Base-by-base conservation (phyloP, 257 asterid species). In the Asclepias syriaca region DNA sequence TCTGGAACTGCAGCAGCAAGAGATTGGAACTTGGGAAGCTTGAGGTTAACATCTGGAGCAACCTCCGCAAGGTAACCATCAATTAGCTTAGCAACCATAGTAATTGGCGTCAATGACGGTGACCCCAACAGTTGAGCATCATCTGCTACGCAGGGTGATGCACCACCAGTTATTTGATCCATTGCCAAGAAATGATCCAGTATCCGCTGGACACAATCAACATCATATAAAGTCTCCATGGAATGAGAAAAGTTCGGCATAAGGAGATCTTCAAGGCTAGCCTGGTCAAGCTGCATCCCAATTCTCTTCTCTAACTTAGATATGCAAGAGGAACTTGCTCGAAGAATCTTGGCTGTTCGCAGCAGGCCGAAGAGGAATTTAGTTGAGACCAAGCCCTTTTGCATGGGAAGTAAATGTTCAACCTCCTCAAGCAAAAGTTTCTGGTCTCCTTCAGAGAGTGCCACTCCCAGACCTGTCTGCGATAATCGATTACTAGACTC, bases 31-130 rank as follows among this genome's bases (percentile, higher is more conserved):
- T 94, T 91, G 53, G 96, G 91, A 39, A 88, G 90, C 81, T 94
- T 94, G 77, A 94, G 81, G 81, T 91, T 88, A 49, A 88, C 89
- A 73, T 94, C 98, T 11, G 98, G 93, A 53, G 98, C 98, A 21
- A 94, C 96, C 86, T 94, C 98, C 0, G 97, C 98, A 13, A 94
- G 93, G 84, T 82, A 93, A 27, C 98, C 98, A 65, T 93, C 98
- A 32, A 91, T 81, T 70, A 93, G 82, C 82, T 93, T 94, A 16
- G 97, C 98, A 7, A 91, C 98, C 95, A 80, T 87, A 4, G 98
- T 94, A 78, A 94, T 87, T 2, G 97, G 97, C 19, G 96, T 91
- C 60, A 91, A 79, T 32, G 96, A 94, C 16, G 97, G 96, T 6
- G 97, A 88, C 39, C 93, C 96, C 85, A 89, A 89, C 70, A 88